Percentiles rank a stretch among this genome's conserved stretches.
Evolutionary conservation across 2,329 filamentous ascomycete genomes (phyloP).

Genomic region (Hymenoscyphus albidus): DNA sequence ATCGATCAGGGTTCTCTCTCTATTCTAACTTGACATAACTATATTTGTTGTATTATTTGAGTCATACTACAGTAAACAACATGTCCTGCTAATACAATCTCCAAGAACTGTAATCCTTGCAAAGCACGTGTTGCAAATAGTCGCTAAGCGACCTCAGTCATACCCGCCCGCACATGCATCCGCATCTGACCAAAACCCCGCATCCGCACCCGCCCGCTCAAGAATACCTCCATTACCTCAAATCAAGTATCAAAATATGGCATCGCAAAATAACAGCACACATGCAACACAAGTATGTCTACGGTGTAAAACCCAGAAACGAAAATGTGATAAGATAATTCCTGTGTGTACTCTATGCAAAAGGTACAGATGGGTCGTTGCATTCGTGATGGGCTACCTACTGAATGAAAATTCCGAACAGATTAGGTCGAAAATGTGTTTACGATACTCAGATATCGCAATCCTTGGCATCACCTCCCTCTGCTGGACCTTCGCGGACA

Average conservation of each 20-base stretch:
- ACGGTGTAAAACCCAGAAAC: constrained; percentile 46
- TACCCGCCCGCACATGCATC: no score
- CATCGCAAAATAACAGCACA: background rate
- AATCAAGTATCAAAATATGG: background rate
- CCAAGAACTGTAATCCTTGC: no score
- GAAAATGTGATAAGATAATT: constrained; percentile 49
- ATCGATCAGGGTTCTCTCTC: no score
- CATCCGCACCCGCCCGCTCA: background rate
- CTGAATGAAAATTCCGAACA: background rate
- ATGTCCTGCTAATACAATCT: no score
- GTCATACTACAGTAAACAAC: no score
- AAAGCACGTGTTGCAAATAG: no score
- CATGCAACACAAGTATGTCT: constrained; percentile 41
- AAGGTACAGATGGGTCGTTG: background rate
- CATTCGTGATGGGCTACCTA: background rate
- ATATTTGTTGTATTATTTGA: no score
- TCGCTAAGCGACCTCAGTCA: no score
- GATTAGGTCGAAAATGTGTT: background rate
- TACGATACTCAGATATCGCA: background rate
- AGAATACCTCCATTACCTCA: background rate
- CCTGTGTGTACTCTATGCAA: constrained; percentile 46
- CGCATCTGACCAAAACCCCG: no score
- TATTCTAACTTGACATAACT: no score
- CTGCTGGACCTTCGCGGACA: background rate
- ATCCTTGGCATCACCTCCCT: background rate